Base-by-base conservation (phyloP, 306 rosid genomes). In the Lathyrus tuberosus region DNA sequence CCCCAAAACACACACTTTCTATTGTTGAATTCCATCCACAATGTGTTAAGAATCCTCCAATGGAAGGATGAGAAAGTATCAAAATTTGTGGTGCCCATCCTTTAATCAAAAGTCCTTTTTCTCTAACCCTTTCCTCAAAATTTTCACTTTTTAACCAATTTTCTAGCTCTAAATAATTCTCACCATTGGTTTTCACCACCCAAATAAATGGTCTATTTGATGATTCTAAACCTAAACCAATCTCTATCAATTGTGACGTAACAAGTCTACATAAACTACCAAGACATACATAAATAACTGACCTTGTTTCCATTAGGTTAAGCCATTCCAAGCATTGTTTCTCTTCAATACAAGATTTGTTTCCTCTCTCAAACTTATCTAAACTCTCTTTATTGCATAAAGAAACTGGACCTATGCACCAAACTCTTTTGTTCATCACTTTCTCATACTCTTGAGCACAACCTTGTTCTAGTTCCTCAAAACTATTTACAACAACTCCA, bases 1-100 rank as follows among this genome's bases (percentile, higher is more conserved):
- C 54, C 20, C 95, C 88, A 5, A 62, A 79, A 20, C 82, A 72
- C 4, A 85, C 78, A 13, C 82, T 82, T 71, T 90, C 96, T 2
- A 86, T 71, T 0, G 86, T 84, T 12, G 96, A 90, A 71, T 90
- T 90, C 96, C 94, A 90, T 3, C 94, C 96, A 65, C 96, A 90
- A 11, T 90, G 96, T 0, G 95, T 87, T 60, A 90, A 65, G 75
- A 90, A 90, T 22, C 80, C 95, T 62, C 88, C 95, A 49, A 86
- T 54, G 8, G 91, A 46, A 3, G 74, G 71, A 26, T 85, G 93
- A 18, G 90, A 83, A 2, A 90, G 74, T 63, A 90, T 83, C 14
- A 86, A 63, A 62, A 82, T 65, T 67, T 90, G 96, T 43, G 96
- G 96, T 44, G 95, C 90, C 91, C 96, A 90, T 2, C 96, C 95